phyloP scores from a whole-genome alignment of 768 basidiomycete species.

The Artomyces pyxidatus region DNA sequence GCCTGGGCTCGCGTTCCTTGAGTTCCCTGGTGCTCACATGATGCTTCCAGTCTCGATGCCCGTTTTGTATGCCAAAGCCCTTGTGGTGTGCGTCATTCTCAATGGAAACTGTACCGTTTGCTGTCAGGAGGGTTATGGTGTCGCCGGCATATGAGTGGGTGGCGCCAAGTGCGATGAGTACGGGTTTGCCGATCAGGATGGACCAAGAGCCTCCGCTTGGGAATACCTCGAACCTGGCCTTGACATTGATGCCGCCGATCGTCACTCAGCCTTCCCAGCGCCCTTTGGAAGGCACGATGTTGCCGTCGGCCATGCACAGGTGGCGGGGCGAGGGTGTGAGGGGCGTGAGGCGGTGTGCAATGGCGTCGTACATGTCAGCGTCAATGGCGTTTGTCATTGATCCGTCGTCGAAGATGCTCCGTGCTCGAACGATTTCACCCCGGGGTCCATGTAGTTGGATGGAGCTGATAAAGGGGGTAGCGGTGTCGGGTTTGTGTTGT shows the following conservation, averaged over 20 bases:
- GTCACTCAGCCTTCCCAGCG: constrained; percentile 7
- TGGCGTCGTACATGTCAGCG: constrained; percentile 1
- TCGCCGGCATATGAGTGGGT: constrained; percentile 3
- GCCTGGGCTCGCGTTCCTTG: too few species aligned
- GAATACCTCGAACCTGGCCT: constrained; percentile 6
- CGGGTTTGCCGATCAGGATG: constrained; percentile 8
- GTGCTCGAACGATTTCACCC: constrained; percentile 7
- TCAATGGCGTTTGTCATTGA: constrained; percentile 25
- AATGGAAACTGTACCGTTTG: neutral
- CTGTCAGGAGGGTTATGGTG: neutral
- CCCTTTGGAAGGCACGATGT: constrained; percentile 2
- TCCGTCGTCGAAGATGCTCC: constrained; percentile 23
- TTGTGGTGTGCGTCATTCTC: too few species aligned
- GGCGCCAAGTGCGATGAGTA: constrained; percentile 2
- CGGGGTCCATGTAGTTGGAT: neutral
- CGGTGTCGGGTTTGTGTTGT: neutral
- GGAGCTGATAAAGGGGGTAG: neutral
- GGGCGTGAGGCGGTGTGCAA: constrained; percentile 6
- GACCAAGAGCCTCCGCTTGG: constrained; percentile 7
- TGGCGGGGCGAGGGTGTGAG: constrained; percentile 10
- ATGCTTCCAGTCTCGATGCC: too few species aligned
- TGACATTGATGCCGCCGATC: neutral
- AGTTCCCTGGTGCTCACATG: too few species aligned
- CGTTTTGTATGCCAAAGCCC: too few species aligned
- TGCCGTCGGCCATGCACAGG: constrained; percentile 28